These are phyloP conservation scores for Spergularia bocconei DNA, from an alignment of 148 eudicot species.

Conservation along the genomic window DNA sequence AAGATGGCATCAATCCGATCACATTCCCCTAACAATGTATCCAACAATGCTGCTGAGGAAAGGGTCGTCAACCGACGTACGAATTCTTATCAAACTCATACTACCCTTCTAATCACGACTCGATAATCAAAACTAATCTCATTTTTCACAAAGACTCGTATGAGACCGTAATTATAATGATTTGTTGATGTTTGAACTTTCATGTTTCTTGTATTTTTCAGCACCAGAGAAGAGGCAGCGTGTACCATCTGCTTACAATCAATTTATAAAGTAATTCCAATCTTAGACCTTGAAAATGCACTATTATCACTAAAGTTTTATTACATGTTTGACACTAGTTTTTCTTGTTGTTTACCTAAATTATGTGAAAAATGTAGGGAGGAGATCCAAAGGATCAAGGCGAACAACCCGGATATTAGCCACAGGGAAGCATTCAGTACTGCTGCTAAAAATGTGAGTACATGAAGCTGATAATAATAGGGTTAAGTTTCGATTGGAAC, in stretches of 20 bases:
- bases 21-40: slow-evolving; percentile 29
- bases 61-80: slow-evolving; percentile 67
- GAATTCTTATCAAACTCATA: slow-evolving; percentile 4
- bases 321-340: not conserved
- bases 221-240: slow-evolving; percentile 99
- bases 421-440: slow-evolving; percentile 96
- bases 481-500: too few relatives aligned
- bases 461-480: too few relatives aligned
- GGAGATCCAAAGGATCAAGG: slow-evolving; percentile 90
- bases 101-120: not conserved
- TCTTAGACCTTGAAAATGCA: not conserved
- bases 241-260: slow-evolving; percentile 94
- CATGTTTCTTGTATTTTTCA: slow-evolving; percentile 28
- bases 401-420: slow-evolving; percentile 84
- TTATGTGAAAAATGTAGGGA: slow-evolving; percentile 39
- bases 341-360: not conserved
- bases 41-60: slow-evolving; percentile 25
- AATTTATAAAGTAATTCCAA: slow-evolving; percentile 75
- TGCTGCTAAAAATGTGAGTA: slow-evolving; percentile 87
- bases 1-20: slow-evolving; percentile 37
- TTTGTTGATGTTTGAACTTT: not conserved
- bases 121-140: not conserved
- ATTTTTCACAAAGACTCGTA: too few relatives aligned
- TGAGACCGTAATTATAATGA: not conserved
- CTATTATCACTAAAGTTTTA: not conserved